Conservation (phyloP, 2,329 filamentous ascomycete species). For the Corynespora cassiicola region DNA sequence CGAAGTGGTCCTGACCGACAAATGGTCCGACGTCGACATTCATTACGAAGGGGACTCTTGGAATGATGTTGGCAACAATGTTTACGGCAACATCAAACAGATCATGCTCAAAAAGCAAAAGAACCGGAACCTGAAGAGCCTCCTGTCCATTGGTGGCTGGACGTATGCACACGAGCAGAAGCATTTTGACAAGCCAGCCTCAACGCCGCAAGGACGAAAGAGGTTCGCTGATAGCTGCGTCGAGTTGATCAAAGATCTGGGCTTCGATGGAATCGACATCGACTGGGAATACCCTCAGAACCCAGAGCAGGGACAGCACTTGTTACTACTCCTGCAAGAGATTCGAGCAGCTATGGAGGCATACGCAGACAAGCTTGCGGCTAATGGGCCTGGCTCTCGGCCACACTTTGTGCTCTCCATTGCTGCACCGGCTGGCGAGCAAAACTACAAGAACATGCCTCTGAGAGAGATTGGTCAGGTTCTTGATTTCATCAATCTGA, state of each 20-base stretch:
- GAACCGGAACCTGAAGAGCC: slow-evolving; percentile 77
- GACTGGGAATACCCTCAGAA: slow-evolving; percentile 57
- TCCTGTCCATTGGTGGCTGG: slow-evolving; percentile 86
- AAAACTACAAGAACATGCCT: slow-evolving; percentile 51
- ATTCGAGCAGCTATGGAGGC: slow-evolving; percentile 47
- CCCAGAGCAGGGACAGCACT: slow-evolving; percentile 47
- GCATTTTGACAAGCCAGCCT: slow-evolving; percentile 76
- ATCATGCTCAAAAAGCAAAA: slow-evolving; percentile 77
- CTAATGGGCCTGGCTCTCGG: slow-evolving; percentile 15
- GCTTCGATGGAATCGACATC: slow-evolving; percentile 64
- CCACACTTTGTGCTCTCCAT: slow-evolving; percentile 54
- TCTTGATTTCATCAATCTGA: slow-evolving; percentile 59
- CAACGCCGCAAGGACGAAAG: slow-evolving; percentile 65
- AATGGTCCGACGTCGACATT: slow-evolving; percentile 58
- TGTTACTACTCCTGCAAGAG: slow-evolving; percentile 48
- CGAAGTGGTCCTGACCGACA: slow-evolving; percentile 60
- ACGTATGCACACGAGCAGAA: slow-evolving; percentile 65
- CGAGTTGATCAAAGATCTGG: slow-evolving; percentile 77
- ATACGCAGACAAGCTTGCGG: slow-evolving; percentile 45
- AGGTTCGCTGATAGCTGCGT: slow-evolving; percentile 76
- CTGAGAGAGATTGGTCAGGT: slow-evolving; percentile 49
- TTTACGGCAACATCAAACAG: slow-evolving; percentile 80
- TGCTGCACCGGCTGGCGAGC: slow-evolving; percentile 52
- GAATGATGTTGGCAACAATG: slow-evolving; percentile 70
- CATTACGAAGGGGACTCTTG: slow-evolving; percentile 67